Conservation (phyloP, 1,284 basidiomycete genomes). For the Thelephora terrestris region DNA sequence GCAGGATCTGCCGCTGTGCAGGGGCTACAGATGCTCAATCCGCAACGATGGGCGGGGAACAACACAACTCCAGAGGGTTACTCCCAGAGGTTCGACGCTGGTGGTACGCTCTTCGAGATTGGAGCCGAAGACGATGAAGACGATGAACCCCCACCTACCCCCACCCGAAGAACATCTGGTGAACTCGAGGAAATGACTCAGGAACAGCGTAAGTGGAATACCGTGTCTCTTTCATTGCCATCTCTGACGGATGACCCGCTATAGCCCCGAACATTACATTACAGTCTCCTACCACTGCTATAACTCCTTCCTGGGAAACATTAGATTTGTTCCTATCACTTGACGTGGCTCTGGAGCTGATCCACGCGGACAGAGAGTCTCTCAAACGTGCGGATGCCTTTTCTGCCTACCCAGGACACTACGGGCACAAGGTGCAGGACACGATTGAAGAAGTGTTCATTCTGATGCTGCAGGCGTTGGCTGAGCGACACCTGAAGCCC, state of each 20-base stretch:
- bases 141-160: not conserved
- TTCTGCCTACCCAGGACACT: conserved; percentile 73
- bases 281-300: conserved; percentile 9
- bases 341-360: conserved; percentile 84
- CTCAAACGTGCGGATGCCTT: conserved; percentile 92
- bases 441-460: conserved; percentile 92
- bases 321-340: conserved; percentile 87
- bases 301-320: conserved; percentile 36
- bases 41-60: conserved; percentile 58
- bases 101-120: conserved; percentile 50
- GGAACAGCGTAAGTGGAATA: not conserved
- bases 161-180: not conserved
- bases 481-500: conserved; percentile 73
- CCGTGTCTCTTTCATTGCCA: not conserved
- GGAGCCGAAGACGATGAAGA: conserved; percentile 46
- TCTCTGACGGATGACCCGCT: too few relatives aligned
- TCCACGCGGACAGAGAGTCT: conserved; percentile 85
- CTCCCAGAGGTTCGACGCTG: conserved; percentile 31
- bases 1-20: conserved; percentile 73
- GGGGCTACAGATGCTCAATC: conserved; percentile 81
- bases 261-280: too few relatives aligned
- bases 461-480: conserved; percentile 68
- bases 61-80: conserved; percentile 22
- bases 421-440: conserved; percentile 73
- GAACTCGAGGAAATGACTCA: not conserved